phyloP scores from a whole-genome alignment of 2,329 filamentous ascomycete species.

The Cadophora sp. region DNA sequence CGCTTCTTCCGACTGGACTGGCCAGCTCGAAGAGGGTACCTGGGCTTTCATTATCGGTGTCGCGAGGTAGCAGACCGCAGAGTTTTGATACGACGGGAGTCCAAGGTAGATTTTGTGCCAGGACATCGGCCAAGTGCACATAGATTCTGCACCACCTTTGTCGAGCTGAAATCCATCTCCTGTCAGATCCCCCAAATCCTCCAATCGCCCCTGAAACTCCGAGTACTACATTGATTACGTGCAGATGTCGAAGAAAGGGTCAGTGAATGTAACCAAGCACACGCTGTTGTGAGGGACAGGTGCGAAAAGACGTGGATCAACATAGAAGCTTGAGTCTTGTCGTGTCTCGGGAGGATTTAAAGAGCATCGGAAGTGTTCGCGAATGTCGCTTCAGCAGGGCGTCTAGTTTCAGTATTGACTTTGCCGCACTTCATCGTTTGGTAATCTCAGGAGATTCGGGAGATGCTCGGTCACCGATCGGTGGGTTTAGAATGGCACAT shows the following conservation, averaged over 20 bases:
- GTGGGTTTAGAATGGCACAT: not conserved
- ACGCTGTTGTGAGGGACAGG: too few species aligned
- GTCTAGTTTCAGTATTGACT: not conserved
- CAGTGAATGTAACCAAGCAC: too few species aligned
- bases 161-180: not conserved
- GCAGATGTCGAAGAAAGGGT: too few species aligned
- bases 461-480: not conserved
- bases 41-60: not conserved
- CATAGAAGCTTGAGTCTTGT: too few species aligned
- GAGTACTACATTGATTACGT: too few species aligned
- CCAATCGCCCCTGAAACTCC: too few species aligned
- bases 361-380: too few species aligned
- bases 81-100: not conserved
- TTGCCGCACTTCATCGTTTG: not conserved
- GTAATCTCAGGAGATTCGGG: not conserved
- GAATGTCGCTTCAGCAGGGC: not conserved
- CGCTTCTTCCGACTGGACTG: not conserved
- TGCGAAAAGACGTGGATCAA: too few species aligned
- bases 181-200: not conserved
- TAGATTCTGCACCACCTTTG: too few species aligned
- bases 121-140: not conserved
- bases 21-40: not conserved
- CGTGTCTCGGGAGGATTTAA: too few species aligned
- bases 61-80: not conserved
- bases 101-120: not conserved